Evolutionary conservation across 257 asterid genomes (phyloP).

Genomic region (Nicotiana obtusifolia): DNA sequence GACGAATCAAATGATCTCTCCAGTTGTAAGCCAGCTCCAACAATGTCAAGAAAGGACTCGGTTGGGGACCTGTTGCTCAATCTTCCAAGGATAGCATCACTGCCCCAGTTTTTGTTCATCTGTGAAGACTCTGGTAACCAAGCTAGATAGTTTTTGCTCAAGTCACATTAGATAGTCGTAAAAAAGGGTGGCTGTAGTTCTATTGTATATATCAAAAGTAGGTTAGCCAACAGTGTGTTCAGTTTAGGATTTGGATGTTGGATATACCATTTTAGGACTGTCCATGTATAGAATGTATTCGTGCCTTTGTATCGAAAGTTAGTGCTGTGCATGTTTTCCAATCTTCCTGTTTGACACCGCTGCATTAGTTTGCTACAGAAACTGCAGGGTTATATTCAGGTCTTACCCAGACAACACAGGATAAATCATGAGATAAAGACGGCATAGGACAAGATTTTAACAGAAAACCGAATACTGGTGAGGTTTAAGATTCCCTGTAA

Average conservation of each 20-base stretch:
- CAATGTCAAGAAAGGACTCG: slow-evolving; percentile 80
- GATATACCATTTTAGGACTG: neutral
- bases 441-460: neutral
- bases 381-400: neutral
- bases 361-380: neutral
- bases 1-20: slow-evolving; percentile 21
- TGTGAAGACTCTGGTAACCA: slow-evolving; percentile 56
- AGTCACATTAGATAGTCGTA: neutral
- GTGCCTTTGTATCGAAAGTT: neutral
- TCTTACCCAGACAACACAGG: neutral
- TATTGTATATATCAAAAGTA: slow-evolving; percentile 13
- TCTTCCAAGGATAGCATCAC: slow-evolving; percentile 88
- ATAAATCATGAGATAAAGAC: neutral
- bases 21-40: slow-evolving; percentile 26
- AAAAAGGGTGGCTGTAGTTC: neutral
- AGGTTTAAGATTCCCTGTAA: neutral
- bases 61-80: slow-evolving; percentile 74
- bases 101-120: slow-evolving; percentile 83
- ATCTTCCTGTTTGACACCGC: neutral
- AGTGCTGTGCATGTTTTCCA: neutral
- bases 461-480: neutral
- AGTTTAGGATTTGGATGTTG: neutral
- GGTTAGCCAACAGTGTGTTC: neutral
- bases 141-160: slow-evolving; percentile 36
- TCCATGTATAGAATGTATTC: neutral